phyloP scores from a whole-genome alignment of 2,329 filamentous ascomycete species.

The Penicillium capsulatum region DNA sequence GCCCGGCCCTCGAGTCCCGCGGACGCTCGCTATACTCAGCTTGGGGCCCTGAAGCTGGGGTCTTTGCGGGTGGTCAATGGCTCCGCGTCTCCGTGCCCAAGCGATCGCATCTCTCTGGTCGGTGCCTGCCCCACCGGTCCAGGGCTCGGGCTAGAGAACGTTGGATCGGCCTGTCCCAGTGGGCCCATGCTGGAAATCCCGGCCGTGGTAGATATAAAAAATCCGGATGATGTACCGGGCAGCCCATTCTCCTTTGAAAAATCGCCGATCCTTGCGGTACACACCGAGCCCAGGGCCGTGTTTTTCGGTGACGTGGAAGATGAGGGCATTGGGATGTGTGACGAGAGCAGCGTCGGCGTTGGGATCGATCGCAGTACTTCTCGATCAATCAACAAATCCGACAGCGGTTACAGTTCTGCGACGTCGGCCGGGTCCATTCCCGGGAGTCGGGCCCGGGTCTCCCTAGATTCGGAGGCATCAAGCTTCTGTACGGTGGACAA shows the following conservation, averaged over 20 bases:
- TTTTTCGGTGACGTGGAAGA: conserved; percentile 21
- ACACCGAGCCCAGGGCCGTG: conserved; percentile 6
- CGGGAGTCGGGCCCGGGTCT: conserved; percentile 21
- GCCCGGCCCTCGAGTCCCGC: conserved; percentile 26
- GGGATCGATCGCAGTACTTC: conserved; percentile 16
- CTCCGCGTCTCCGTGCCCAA: conserved; percentile 37
- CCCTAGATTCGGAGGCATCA: conserved; percentile 27
- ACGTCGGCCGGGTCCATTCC: conserved; percentile 30
- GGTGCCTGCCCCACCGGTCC: conserved; percentile 9
- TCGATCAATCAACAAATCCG: conserved; percentile 30
- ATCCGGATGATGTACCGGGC: conserved; percentile 24
- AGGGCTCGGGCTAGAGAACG: conserved; percentile 15
- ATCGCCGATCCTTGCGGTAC: conserved; percentile 24
- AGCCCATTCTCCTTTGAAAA: conserved; percentile 37
- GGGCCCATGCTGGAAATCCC: conserved; percentile 20
- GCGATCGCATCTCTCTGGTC: conserved; percentile 28
- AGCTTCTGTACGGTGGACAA: conserved; percentile 18
- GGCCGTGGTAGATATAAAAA: conserved; percentile 11
- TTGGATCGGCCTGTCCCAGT: conserved; percentile 7
- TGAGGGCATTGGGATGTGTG: conserved; percentile 20
- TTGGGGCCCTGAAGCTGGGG: conserved; percentile 39
- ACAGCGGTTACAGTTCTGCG: conserved; percentile 40
- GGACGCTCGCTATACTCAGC: conserved; percentile 36
- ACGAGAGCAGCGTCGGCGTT: conserved; percentile 8
- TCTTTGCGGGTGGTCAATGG: conserved; percentile 41